Evolutionary conservation across 2,329 filamentous ascomycete genomes (phyloP).

Genomic region (Cytospora schulzeri): DNA sequence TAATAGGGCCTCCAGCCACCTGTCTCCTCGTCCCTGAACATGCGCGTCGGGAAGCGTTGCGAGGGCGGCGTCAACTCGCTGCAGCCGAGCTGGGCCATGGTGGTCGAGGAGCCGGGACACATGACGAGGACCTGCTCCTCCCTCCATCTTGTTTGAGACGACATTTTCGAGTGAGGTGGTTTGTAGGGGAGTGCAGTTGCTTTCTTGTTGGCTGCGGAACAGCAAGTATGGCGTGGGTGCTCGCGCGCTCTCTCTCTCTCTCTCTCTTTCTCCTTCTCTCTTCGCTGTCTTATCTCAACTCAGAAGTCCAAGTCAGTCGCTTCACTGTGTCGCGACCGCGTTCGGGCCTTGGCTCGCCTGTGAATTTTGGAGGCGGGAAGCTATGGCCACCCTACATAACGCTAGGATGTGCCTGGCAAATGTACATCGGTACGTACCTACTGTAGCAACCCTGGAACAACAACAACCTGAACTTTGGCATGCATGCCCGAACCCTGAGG

Average conservation of each 20-base stretch:
- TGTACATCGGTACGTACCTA: neutral
- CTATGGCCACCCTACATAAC: neutral
- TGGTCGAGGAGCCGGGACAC: constrained; percentile 84
- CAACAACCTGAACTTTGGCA: too few relatives aligned
- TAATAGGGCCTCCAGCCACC: constrained; percentile 77
- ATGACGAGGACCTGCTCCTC: constrained; percentile 70
- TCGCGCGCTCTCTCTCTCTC: neutral
- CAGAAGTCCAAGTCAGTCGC: neutral
- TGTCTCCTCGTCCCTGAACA: constrained; percentile 85
- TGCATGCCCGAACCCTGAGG: constrained; percentile 7
- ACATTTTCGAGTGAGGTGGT: constrained; percentile 49
- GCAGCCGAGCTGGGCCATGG: constrained; percentile 87
- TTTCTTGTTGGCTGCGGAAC: neutral
- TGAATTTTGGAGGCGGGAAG: constrained; percentile 20
- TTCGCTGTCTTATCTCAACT: neutral
- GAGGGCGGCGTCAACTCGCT: constrained; percentile 90
- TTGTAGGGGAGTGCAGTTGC: neutral
- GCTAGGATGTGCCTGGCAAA: constrained; percentile 1
- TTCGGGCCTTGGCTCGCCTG: constrained; percentile 7
- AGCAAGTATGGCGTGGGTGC: neutral
- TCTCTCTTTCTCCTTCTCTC: too few relatives aligned
- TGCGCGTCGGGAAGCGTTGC: constrained; percentile 84
- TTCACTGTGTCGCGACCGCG: constrained; percentile 23
- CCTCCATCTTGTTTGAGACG: constrained; percentile 61
- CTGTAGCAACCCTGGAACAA: neutral